Evolutionary conservation across 768 basidiomycete species (phyloP), one percentile per base, ranked within the genome.

Genomic region (Lentinus brumalis): DNA sequence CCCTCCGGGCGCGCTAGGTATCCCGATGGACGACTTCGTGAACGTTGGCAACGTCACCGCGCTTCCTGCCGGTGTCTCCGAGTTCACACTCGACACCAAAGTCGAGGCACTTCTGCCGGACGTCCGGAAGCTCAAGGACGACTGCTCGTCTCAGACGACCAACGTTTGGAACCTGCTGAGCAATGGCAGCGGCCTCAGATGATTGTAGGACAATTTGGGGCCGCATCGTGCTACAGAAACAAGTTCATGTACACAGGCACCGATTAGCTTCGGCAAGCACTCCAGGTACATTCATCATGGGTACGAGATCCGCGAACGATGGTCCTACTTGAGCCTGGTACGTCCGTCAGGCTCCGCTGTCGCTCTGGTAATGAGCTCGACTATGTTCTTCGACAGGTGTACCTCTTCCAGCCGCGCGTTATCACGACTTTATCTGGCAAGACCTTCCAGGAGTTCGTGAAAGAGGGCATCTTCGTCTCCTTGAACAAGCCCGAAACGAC

Each of bases 401-500:
- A 73, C 59, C 71, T 74, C 54, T 60, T 73, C 0, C 73, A 60
- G 4, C 57, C 74, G 1, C 65, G 80, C 45, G 62, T 82, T 9
- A 60, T 82, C 29, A 63, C 67, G 10, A 70, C 53, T 18, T 76
- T 76, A 46, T 59, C 77, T 0, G 74, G 67, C 2, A 66, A 67
- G 45, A 47, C 71, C 2, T 82, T 77, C 59, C 64, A 68, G 9
- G 68, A 75, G 2, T 84, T 81, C 39, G 78, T 81, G 15, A 63
- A 71, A 15, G 71, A 74, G 30, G 78, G 79, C 9, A 72, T 83
- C 12, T 75, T 82, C 52, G 32, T 56, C 0, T 78, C 79, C 0
- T 61, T 82, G 9, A 69, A 68, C 16, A 82, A 83, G 81, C 57
- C 66, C 0, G 67, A 70, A 1, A 76, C 80, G 1, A 81, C 78